A percentile compares a stretch with the other conserved stretches of the same genome.
phyloP scores from a whole-genome alignment of 2,329 filamentous ascomycete genomes.

The Colletotrichum sp. region DNA sequence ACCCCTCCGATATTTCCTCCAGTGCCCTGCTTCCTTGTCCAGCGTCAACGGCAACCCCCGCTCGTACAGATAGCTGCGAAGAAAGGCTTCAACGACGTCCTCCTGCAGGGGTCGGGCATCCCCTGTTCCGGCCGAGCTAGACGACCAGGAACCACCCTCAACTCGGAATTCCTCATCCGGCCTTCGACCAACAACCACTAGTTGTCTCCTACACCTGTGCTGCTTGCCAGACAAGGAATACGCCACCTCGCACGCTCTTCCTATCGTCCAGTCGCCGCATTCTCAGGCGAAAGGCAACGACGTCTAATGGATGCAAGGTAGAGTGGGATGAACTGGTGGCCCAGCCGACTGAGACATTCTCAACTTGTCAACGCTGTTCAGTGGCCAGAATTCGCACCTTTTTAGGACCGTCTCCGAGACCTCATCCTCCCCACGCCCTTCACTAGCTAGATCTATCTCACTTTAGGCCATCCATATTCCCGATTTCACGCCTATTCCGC shows the following conservation, averaged over 20 bases:
- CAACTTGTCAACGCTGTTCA: neutral
- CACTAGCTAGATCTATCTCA: neutral
- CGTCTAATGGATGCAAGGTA: neutral
- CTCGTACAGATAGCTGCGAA: neutral
- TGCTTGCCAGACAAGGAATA: neutral
- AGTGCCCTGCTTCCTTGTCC: neutral
- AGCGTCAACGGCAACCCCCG: neutral
- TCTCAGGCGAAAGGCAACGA: neutral
- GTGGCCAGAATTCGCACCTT: neutral
- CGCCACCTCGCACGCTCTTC: neutral
- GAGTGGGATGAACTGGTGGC: neutral
- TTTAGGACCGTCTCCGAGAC: neutral
- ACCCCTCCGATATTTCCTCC: neutral
- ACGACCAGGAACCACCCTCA: neutral
- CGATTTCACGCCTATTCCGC: neutral
- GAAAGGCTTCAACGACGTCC: neutral
- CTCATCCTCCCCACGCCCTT: neutral
- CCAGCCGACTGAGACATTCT: conserved; percentile 9
- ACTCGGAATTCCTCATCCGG: neutral
- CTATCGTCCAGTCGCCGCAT: neutral
- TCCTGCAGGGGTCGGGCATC: neutral
- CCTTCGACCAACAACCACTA: neutral
- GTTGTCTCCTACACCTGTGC: neutral
- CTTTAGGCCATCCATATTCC: neutral
- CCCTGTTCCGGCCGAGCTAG: conserved; percentile 13